These are phyloP conservation scores for Lentinus brumalis DNA, from an alignment of 768 basidiomycete species.

Conservation along the genomic window DNA sequence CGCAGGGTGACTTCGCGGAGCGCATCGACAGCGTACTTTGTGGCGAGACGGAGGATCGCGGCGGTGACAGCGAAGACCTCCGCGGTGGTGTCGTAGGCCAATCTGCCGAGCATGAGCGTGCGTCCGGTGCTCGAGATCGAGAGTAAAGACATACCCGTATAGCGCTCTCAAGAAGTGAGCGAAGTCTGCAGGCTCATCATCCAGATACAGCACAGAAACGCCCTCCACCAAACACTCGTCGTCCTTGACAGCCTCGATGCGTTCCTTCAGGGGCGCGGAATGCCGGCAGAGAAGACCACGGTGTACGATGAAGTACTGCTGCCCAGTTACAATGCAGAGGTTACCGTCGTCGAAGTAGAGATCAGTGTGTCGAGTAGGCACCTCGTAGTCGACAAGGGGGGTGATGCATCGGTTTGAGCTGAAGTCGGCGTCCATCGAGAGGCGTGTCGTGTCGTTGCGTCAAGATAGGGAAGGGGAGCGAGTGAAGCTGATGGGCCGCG, in stretches of 20 bases:
- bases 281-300: slow-evolving; percentile 65
- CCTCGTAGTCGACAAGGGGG: slow-evolving; percentile 17
- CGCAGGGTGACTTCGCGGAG: slow-evolving; percentile 60
- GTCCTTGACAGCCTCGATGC: slow-evolving; percentile 32
- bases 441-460: background rate
- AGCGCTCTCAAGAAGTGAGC: slow-evolving; percentile 60
- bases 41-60: slow-evolving; percentile 60
- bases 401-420: slow-evolving; percentile 31
- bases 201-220: slow-evolving; percentile 53
- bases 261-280: slow-evolving; percentile 50
- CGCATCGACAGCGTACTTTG: slow-evolving; percentile 62
- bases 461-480: background rate
- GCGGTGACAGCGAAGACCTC: slow-evolving; percentile 54
- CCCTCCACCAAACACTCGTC: slow-evolving; percentile 50
- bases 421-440: slow-evolving; percentile 25
- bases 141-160: slow-evolving; percentile 44
- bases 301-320: slow-evolving; percentile 70
- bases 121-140: slow-evolving; percentile 41
- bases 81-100: background rate
- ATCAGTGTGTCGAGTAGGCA: slow-evolving; percentile 29
- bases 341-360: slow-evolving; percentile 74
- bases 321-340: slow-evolving; percentile 58
- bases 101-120: background rate
- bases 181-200: slow-evolving; percentile 59
- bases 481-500: no score